Evolutionary conservation across 805 yeast genomes (phyloP).

Genomic region (Metschnikowia rubicola): DNA sequence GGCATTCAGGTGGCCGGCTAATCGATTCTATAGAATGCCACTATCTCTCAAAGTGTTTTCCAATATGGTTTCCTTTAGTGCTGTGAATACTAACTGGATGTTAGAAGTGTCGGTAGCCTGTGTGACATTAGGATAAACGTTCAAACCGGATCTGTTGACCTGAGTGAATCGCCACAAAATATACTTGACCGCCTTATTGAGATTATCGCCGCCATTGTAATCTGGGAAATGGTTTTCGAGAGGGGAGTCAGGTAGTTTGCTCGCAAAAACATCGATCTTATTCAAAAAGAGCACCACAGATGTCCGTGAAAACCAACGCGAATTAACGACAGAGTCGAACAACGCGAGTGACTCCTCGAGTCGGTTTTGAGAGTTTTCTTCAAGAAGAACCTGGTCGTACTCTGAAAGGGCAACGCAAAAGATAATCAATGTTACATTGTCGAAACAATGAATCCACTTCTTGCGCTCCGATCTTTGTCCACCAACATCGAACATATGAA

Average conservation of each 20-base stretch:
- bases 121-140: constrained; percentile 85
- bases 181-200: constrained; percentile 87
- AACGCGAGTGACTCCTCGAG: constrained; percentile 57
- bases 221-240: constrained; percentile 83
- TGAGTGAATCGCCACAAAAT: constrained; percentile 87
- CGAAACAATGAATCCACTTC: constrained; percentile 97
- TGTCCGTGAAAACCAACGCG: constrained; percentile 87
- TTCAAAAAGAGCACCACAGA: constrained; percentile 83
- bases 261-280: constrained; percentile 86
- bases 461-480: constrained; percentile 95
- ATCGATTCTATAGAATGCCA: constrained; percentile 49
- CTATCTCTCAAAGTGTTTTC: constrained; percentile 74
- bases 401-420: constrained; percentile 91
- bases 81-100: constrained; percentile 80
- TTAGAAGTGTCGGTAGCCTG: constrained; percentile 93
- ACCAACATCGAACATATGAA: constrained; percentile 74
- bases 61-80: constrained; percentile 74
- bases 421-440: constrained; percentile 83
- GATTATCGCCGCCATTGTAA: constrained; percentile 85
- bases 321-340: constrained; percentile 87
- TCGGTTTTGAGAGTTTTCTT: constrained; percentile 26
- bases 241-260: constrained; percentile 78
- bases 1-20: no score
- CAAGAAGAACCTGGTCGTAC: constrained; percentile 82
- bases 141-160: constrained; percentile 76